Evolutionary conservation across 1,139 yeast genomes (phyloP).

Genomic region (Yamadazyma sp.): DNA sequence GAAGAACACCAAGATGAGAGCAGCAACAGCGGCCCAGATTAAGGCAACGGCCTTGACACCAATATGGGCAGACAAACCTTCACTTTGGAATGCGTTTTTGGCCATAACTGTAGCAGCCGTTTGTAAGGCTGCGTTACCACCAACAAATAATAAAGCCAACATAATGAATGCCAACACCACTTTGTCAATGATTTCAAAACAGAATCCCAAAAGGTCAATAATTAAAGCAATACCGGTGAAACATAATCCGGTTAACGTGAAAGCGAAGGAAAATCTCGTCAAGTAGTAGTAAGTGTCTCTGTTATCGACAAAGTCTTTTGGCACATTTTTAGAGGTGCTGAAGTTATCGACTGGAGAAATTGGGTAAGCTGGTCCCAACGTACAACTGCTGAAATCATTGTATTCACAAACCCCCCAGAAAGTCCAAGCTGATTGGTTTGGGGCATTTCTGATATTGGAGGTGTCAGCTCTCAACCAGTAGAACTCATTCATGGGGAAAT

Average conservation of each 20-base stretch:
- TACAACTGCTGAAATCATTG: constrained; percentile 42
- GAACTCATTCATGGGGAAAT: constrained; percentile 61
- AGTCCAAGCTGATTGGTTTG: constrained; percentile 63
- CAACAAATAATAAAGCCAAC: constrained; percentile 53
- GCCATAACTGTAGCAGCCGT: constrained; percentile 72
- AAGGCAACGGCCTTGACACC: constrained; percentile 63
- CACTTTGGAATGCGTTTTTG: constrained; percentile 56
- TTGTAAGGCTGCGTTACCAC: constrained; percentile 62
- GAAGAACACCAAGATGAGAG: constrained; percentile 52
- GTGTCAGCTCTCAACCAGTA: constrained; percentile 78
- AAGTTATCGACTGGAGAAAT: constrained; percentile 74
- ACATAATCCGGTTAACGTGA: constrained; percentile 59
- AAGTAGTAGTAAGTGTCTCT: constrained; percentile 65
- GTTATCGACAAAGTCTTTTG: constrained; percentile 52
- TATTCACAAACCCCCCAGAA: constrained; percentile 77
- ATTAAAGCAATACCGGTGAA: constrained; percentile 48
- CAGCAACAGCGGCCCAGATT: constrained; percentile 67
- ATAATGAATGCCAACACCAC: constrained; percentile 53
- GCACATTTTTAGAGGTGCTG: constrained; percentile 49
- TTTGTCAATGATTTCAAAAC: constrained; percentile 49
- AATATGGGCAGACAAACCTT: constrained; percentile 42
- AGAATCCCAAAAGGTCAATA: constrained; percentile 42
- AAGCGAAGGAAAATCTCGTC: constrained; percentile 69
- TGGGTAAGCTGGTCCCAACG: constrained; percentile 57
- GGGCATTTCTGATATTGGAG: constrained; percentile 53